Evolutionary conservation across 2,329 filamentous ascomycete species (phyloP).

Genomic region (Penicillium sp.): DNA sequence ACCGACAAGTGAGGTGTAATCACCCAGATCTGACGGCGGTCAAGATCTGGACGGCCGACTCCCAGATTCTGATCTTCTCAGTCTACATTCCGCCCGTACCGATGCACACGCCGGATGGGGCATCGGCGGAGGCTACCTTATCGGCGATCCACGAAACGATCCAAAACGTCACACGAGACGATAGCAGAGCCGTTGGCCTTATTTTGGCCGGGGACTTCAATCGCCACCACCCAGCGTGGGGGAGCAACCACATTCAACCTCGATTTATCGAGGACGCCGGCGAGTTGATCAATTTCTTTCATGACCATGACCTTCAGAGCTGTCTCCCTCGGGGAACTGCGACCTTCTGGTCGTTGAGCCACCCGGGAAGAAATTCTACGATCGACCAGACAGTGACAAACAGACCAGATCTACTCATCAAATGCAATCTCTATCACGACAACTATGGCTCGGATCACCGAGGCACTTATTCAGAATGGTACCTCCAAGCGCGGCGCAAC

Average conservation of each 20-base stretch:
- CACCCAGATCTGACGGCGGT: too few relatives aligned
- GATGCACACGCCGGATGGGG: neutral
- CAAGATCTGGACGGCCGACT: neutral
- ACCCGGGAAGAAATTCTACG: conserved; percentile 9
- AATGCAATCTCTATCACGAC: conserved; percentile 22
- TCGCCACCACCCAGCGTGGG: conserved; percentile 13
- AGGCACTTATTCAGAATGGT: conserved; percentile 22
- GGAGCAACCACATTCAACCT: neutral
- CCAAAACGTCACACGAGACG: neutral
- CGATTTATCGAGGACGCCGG: conserved; percentile 7
- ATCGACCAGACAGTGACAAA: conserved; percentile 20
- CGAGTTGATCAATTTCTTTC: conserved; percentile 20
- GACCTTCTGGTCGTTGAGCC: conserved; percentile 7
- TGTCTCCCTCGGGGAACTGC: conserved; percentile 10
- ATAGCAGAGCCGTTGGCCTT: neutral
- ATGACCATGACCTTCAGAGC: conserved; percentile 11
- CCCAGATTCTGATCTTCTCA: neutral
- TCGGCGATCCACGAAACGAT: neutral
- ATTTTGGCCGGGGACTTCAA: conserved; percentile 11
- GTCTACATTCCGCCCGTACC: neutral
- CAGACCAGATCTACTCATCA: conserved; percentile 11
- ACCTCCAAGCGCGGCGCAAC: conserved; percentile 1
- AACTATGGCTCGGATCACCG: conserved; percentile 23
- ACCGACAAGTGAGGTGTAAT: too few relatives aligned
- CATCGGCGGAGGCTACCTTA: neutral